These are phyloP conservation scores for Tuber melanosporum DNA, from an alignment of 495 filamentous ascomycete species.

Conservation along the genomic window DNA sequence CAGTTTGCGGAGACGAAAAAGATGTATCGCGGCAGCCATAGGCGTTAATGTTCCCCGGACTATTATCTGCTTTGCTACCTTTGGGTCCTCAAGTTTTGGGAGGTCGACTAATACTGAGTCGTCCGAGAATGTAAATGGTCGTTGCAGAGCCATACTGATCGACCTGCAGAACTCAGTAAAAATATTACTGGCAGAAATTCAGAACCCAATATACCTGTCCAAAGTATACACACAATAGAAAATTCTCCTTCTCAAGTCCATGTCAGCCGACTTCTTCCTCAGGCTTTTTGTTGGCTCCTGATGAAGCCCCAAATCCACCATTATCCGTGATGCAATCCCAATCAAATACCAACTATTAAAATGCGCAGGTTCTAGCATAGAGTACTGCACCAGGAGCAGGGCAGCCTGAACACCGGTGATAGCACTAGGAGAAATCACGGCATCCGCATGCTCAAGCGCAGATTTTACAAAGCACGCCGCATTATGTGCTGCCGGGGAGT, in stretches of 20 bases:
- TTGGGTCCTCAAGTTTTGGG: slow-evolving; percentile 42
- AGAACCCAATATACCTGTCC: slow-evolving; percentile 57
- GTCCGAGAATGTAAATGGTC: slow-evolving; percentile 86
- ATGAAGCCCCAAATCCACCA: slow-evolving; percentile 81
- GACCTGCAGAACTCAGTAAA: slow-evolving; percentile 49
- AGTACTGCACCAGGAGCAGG: slow-evolving; percentile 76
- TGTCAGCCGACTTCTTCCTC: slow-evolving; percentile 53
- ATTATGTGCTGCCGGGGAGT: slow-evolving; percentile 40
- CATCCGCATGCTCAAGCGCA: slow-evolving; percentile 68
- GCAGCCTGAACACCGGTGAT: slow-evolving; percentile 76
- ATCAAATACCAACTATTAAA: slow-evolving; percentile 89
- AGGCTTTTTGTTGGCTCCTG: slow-evolving; percentile 72
- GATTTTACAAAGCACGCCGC: slow-evolving; percentile 42
- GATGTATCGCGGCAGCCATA: slow-evolving; percentile 48
- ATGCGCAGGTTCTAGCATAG: slow-evolving; percentile 76
- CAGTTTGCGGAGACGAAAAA: slow-evolving; percentile 68
- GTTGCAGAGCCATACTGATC: slow-evolving; percentile 69
- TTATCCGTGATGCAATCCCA: slow-evolving; percentile 74
- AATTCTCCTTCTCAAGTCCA: slow-evolving; percentile 69
- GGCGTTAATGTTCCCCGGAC: slow-evolving; percentile 37
- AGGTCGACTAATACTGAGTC: slow-evolving; percentile 68
- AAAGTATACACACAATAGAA: slow-evolving; percentile 83
- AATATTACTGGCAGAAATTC: background rate
- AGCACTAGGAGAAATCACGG: slow-evolving; percentile 75
- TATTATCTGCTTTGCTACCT: slow-evolving; percentile 23